Conservation (phyloP, 257 asterid genomes). For the Jasminum sambac region DNA sequence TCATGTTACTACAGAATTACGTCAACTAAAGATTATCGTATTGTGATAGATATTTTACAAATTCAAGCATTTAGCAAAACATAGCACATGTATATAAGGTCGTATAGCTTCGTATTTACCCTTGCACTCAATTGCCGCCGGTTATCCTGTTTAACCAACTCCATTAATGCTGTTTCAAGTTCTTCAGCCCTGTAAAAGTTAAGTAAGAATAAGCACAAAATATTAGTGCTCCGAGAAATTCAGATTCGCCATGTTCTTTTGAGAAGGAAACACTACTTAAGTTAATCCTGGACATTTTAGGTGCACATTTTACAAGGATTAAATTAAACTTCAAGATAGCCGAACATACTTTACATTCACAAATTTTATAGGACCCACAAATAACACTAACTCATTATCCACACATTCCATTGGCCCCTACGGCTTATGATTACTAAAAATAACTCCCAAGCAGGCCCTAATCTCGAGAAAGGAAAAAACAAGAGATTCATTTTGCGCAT, state of each 20-base stretch:
- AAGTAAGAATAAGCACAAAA: conserved; percentile 13
- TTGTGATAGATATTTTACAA: background rate
- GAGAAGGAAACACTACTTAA: background rate
- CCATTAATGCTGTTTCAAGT: conserved; percentile 93
- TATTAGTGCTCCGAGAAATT: background rate
- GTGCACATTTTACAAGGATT: no score
- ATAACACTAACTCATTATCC: no score
- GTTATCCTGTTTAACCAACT: conserved; percentile 97
- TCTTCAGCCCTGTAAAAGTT: conserved; percentile 80
- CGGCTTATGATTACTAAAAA: no score
- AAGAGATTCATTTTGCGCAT: background rate
- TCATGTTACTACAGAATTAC: background rate
- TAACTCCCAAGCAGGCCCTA: background rate
- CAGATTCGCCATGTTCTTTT: background rate
- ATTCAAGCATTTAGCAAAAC: conserved; percentile 5
- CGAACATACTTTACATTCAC: background rate
- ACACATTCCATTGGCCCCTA: no score
- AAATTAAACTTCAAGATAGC: no score
- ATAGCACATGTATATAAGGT: no score
- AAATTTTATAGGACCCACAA: background rate
- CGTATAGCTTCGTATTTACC: conserved; percentile 43
- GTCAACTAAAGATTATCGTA: background rate
- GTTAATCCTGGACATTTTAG: background rate
- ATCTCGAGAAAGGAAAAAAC: background rate
- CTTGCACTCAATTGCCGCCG: conserved; percentile 87